These are phyloP conservation scores for Funneliformis geosporum DNA, from an alignment of 192 early-diverging fungal genomes.

Conservation along the genomic window DNA sequence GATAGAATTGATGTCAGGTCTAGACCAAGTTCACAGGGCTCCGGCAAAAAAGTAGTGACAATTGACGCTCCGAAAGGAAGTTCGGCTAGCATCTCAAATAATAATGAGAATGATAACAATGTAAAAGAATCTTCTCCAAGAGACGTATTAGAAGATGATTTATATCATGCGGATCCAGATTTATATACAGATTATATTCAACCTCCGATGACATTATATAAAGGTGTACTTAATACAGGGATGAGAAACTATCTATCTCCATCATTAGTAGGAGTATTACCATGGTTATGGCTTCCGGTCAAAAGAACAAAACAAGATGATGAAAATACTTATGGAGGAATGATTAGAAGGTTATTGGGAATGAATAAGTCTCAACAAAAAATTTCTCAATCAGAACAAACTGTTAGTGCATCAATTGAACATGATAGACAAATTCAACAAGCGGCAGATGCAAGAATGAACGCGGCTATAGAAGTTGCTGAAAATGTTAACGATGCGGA, in stretches of 20 bases:
- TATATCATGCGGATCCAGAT: slow-evolving; percentile 61
- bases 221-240: slow-evolving; percentile 72
- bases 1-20: too few species aligned
- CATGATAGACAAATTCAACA: too few species aligned
- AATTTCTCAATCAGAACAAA: too few species aligned
- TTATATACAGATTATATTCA: slow-evolving; percentile 72
- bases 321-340: neutral
- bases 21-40: neutral
- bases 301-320: slow-evolving; percentile 34
- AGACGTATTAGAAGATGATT: slow-evolving; percentile 58
- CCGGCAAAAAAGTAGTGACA: neutral
- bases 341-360: slow-evolving; percentile 15
- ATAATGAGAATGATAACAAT: slow-evolving; percentile 3
- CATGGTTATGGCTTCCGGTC: slow-evolving; percentile 73
- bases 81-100: neutral
- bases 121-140: slow-evolving; percentile 30
- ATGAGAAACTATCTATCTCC: slow-evolving; percentile 69
- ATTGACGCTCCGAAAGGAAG: neutral
- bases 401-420: neutral
- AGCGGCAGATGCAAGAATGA: neutral
- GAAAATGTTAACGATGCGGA: too few species aligned
- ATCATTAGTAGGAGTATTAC: slow-evolving; percentile 63
- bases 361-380: neutral
- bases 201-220: slow-evolving; percentile 68
- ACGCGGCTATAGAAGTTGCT: neutral